Percentiles rank a stretch among this genome's conserved stretches.
These are phyloP conservation scores for Pholiota microspora DNA, from an alignment of 768 basidiomycete species.

Conservation along the genomic window DNA sequence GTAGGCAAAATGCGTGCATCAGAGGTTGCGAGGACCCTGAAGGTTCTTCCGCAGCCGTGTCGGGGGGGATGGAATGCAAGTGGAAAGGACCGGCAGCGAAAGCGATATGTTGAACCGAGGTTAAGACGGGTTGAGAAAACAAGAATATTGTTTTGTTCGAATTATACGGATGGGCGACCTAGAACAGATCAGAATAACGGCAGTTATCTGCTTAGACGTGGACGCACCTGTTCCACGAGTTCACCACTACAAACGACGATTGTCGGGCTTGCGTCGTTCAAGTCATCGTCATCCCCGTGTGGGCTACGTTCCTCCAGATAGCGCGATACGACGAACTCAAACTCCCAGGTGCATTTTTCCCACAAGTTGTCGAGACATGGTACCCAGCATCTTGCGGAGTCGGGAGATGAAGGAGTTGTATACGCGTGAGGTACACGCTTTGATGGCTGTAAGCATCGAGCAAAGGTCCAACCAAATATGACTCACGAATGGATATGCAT, in stretches of 20 bases:
- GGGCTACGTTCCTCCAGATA: conserved; percentile 64
- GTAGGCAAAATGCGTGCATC: conserved; percentile 92
- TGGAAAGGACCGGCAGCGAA: conserved; percentile 97
- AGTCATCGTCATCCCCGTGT: conserved; percentile 46
- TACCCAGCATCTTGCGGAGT: conserved; percentile 97
- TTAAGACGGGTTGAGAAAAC: conserved; percentile 81
- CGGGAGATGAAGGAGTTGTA: conserved; percentile 82
- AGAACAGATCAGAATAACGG: conserved; percentile 2
- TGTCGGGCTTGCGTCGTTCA: conserved; percentile 65
- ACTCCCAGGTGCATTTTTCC: conserved; percentile 98
- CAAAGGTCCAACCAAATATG: conserved; percentile 1
- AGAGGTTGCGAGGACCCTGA: conserved; percentile 63
- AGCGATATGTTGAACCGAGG: conserved; percentile 94
- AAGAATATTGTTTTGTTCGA: conserved; percentile 94
- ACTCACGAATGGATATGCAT: conserved; percentile 83
- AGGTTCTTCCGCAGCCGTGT: conserved; percentile 59
- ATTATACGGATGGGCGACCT: conserved; percentile 93
- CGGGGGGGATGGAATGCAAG: conserved; percentile 64
- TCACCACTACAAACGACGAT: conserved; percentile 94
- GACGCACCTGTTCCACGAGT: conserved; percentile 83
- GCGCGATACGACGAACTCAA: conserved; percentile 91
- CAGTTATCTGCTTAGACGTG: conserved; percentile 3
- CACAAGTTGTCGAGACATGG: conserved; percentile 93
- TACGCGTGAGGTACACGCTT: conserved; percentile 93
- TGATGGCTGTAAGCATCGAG: conserved; percentile 10